Conservation (phyloP, 164 flowering plant genomes). For the Taxillus chinensis region DNA sequence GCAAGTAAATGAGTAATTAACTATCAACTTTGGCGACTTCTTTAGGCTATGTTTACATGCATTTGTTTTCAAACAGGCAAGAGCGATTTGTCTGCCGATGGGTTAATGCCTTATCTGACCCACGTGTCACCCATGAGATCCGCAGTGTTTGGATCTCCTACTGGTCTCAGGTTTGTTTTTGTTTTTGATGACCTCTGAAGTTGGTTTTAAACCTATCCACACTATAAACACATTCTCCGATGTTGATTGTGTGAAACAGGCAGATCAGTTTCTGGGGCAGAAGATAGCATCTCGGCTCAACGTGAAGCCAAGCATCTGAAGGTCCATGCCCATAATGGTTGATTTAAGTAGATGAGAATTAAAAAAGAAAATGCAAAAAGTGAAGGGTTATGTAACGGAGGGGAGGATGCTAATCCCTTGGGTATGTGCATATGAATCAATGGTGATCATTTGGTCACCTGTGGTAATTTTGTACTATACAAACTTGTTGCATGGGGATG, state of each 20-base stretch:
- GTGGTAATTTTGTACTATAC: too few species aligned
- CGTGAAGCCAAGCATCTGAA: conserved; percentile 9
- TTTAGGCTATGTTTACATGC: background rate
- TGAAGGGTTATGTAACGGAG: too few species aligned
- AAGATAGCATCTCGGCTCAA: conserved; percentile 11
- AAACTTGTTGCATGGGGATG: too few species aligned
- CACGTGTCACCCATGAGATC: conserved; percentile 82
- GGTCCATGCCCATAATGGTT: background rate
- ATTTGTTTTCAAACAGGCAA: conserved; percentile 42
- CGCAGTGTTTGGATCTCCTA: conserved; percentile 78
- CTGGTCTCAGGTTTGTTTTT: conserved; percentile 64
- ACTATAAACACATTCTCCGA: too few species aligned
- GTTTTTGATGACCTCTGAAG: background rate
- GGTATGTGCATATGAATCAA: too few species aligned
- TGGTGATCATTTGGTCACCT: too few species aligned
- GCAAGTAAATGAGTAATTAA: conserved; percentile 14
- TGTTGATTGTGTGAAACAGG: conserved; percentile 1
- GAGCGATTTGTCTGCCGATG: conserved; percentile 64
- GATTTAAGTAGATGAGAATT: background rate
- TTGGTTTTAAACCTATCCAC: background rate
- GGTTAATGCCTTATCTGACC: conserved; percentile 76
- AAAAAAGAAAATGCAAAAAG: too few species aligned
- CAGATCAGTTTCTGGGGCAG: conserved; percentile 12
- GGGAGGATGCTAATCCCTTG: too few species aligned
- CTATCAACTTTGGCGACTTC: background rate